These are phyloP conservation scores for Nitzschia putrida DNA, from an alignment of 108 stramenopile genomes.

Conservation along the genomic window DNA sequence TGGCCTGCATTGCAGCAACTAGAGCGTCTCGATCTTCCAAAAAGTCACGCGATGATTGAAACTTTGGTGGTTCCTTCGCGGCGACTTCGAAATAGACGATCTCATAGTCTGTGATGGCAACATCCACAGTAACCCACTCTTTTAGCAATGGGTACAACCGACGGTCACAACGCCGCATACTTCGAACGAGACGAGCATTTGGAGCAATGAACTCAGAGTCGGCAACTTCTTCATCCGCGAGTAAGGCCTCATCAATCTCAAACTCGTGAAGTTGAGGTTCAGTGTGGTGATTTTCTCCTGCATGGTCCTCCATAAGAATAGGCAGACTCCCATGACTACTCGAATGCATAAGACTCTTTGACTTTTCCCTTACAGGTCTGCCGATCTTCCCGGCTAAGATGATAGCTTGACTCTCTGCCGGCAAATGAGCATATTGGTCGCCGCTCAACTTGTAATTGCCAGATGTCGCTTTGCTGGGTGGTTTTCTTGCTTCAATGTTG, in stretches of 20 bases:
- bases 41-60: background rate
- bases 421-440: constrained; percentile 22
- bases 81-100: constrained; percentile 65
- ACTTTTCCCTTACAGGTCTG: constrained; percentile 34
- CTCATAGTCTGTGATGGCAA: constrained; percentile 79
- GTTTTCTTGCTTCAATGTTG: background rate
- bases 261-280: constrained; percentile 24
- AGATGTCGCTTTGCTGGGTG: background rate
- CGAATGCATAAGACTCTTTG: background rate
- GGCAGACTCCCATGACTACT: background rate
- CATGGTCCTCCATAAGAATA: constrained; percentile 10
- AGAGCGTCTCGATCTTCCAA: constrained; percentile 13
- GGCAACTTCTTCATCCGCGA: constrained; percentile 12
- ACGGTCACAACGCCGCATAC: constrained; percentile 83
- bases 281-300: background rate
- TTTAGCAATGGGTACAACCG: constrained; percentile 70
- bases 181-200: constrained; percentile 67
- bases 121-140: constrained; percentile 76
- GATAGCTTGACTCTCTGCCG: constrained; percentile 38
- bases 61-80: background rate
- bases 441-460: constrained; percentile 21
- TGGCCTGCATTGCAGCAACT: constrained; percentile 35
- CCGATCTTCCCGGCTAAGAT: constrained; percentile 48
- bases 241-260: constrained; percentile 29
- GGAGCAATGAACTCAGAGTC: constrained; percentile 55